Conservation (phyloP, 345 rosid species). For the Populus davidiana region DNA sequence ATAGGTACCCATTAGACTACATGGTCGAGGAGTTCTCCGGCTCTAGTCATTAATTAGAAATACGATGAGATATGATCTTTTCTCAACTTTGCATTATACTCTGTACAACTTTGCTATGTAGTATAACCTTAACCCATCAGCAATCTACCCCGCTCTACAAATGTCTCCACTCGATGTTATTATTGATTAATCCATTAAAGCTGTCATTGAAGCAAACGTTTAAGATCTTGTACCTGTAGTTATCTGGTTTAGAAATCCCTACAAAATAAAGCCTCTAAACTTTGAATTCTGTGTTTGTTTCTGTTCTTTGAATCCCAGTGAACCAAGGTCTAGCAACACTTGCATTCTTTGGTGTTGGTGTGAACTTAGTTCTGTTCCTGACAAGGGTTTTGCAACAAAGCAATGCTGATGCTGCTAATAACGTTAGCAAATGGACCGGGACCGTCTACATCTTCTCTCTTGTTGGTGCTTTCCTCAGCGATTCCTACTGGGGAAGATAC, state of each 20-base stretch:
- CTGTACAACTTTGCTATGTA: too few relatives aligned
- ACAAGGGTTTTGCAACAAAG: conserved; percentile 87
- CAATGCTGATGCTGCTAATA: conserved; percentile 97
- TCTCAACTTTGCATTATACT: neutral
- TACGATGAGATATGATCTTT: too few relatives aligned
- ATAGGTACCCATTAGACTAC: too few relatives aligned
- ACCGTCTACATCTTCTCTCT: conserved; percentile 98
- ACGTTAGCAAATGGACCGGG: conserved; percentile 99
- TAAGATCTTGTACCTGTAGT: neutral
- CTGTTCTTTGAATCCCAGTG: conserved; percentile 41
- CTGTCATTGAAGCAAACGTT: neutral
- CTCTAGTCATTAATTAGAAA: too few relatives aligned
- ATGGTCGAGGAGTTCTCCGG: too few relatives aligned
- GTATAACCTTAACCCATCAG: neutral
- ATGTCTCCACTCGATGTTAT: neutral
- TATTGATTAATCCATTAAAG: neutral
- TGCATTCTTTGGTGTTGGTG: conserved; percentile 98
- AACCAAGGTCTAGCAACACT: conserved; percentile 96
- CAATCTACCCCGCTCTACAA: neutral
- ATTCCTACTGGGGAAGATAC: conserved; percentile 99
- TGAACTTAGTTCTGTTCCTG: conserved; percentile 88
- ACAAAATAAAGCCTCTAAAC: neutral
- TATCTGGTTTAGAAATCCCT: neutral
- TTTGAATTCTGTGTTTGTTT: neutral
- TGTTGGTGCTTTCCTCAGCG: conserved; percentile 94